These are phyloP conservation scores for Boletus mariae DNA, from an alignment of 1,284 basidiomycete species.

Conservation along the genomic window DNA sequence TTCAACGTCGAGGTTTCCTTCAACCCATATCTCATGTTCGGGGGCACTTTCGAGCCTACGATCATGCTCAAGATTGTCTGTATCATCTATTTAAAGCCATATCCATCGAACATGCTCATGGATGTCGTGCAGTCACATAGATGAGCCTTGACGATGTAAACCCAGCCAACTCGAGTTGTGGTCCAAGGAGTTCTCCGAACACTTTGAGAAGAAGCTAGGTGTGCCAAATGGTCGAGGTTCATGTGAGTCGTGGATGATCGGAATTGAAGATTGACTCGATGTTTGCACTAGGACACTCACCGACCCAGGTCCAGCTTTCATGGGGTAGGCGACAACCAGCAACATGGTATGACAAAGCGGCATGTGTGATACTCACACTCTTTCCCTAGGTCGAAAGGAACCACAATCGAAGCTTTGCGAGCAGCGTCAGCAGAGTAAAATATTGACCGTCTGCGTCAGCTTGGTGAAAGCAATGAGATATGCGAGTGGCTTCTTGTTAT, in stretches of 20 bases:
- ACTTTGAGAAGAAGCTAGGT: neutral
- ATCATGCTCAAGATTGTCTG: conserved; percentile 55
- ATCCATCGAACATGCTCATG: neutral
- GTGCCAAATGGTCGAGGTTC: neutral
- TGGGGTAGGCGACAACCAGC: conserved; percentile 45
- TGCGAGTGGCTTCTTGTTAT: neutral
- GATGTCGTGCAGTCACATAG: conserved; percentile 31
- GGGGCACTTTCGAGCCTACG: conserved; percentile 60
- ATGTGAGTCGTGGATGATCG: neutral
- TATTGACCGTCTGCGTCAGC: neutral
- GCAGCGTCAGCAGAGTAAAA: neutral
- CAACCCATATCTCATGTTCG: conserved; percentile 56
- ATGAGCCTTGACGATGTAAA: conserved; percentile 54
- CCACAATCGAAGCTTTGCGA: conserved; percentile 9
- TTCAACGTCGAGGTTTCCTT: conserved; percentile 52
- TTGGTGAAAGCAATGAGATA: neutral
- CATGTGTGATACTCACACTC: neutral
- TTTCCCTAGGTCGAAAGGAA: conserved; percentile 11
- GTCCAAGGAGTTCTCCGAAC: neutral
- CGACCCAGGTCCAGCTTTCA: conserved; percentile 50
- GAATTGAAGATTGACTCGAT: neutral
- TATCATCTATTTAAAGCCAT: conserved; percentile 4
- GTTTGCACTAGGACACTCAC: neutral
- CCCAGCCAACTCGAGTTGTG: conserved; percentile 43
- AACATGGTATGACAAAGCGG: neutral